Base-by-base conservation (phyloP, 2,329 filamentous ascomycete genomes). In the Venturia aucupariae region DNA sequence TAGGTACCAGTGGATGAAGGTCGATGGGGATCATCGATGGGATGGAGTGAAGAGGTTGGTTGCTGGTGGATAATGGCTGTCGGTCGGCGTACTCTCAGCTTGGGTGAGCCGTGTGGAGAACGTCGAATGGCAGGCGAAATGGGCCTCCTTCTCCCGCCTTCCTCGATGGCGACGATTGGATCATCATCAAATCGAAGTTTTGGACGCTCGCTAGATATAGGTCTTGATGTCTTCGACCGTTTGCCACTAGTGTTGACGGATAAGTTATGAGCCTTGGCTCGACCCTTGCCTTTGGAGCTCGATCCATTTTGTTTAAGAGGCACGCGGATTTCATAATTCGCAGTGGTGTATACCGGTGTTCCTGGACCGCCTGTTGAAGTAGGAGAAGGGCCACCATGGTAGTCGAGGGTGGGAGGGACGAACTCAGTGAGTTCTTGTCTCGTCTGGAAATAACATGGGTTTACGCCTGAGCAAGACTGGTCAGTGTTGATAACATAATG, bases 361-460 rank as follows among this genome's bases (percentile, higher is more conserved):
- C 63, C 63, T 27, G 63, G 63, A 24, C 62, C 59, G 19, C 54
- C 39, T n/a, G 44, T 39, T 39, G 55, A 64, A 13, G 32, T 6
- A 8, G 63, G 57, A 22, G 63, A 42, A n/a, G 63, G 39, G 17
- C 15, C 24, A n/a, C 48, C 61, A 44, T 39, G 8, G 39, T 57
- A 41, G 24, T 35, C 51, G 24, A 64, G 63, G 19, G 5, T 57
- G 27, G 63, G 63, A 19, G 63, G 46, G 5, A 64, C 38, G 30
- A 51, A 22, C 42, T 64, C 63, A 35, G 63, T 64, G 10, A 60
- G 27, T 60, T 64, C 55, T 30, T 38, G 38, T 17, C n/a, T 35
- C 22, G 35, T 57, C 7, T 64, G 51, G 32, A 63, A 51, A 35
- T 32, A 30, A 39, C 63, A 64, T 64, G 63, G 63, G 32, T 64